Evolutionary conservation across 1,139 yeast species (phyloP).

Genomic region (Pichia cactophila): DNA sequence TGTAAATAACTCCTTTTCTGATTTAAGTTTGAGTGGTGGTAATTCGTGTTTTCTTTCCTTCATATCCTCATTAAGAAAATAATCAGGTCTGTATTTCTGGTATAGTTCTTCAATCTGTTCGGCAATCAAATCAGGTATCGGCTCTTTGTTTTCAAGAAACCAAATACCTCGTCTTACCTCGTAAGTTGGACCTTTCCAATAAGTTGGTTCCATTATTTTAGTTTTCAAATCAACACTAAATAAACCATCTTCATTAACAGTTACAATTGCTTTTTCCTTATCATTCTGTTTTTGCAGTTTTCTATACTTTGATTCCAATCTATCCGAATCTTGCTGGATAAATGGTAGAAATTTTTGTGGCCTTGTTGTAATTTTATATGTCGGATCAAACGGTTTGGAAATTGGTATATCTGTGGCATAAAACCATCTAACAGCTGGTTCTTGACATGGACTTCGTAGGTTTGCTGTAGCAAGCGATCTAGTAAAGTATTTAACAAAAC

Average conservation of each 20-base stretch:
- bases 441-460: not conserved
- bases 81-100: constrained; percentile 26
- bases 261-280: constrained; percentile 26
- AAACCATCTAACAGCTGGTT: constrained; percentile 44
- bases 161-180: constrained; percentile 82
- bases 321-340: constrained; percentile 50
- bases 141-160: constrained; percentile 57
- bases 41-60: constrained; percentile 4
- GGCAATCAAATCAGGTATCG: constrained; percentile 47
- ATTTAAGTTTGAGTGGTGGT: constrained; percentile 12
- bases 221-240: constrained; percentile 59
- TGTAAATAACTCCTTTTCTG: constrained; percentile 18
- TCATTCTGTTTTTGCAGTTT: constrained; percentile 8
- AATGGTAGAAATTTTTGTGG: constrained; percentile 69
- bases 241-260: constrained; percentile 76
- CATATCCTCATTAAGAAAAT: constrained; percentile 5
- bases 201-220: constrained; percentile 57
- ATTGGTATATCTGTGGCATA: constrained; percentile 76
- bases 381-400: constrained; percentile 54
- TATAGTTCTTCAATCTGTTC: constrained; percentile 55
- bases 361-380: constrained; percentile 38
- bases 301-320: constrained; percentile 48
- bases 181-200: constrained; percentile 85
- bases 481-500: too few relatives aligned
- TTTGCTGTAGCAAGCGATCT: not conserved